Evolutionary conservation across 352 stramenopile genomes (phyloP).

Genomic region (Phytopythium helicoides): DNA sequence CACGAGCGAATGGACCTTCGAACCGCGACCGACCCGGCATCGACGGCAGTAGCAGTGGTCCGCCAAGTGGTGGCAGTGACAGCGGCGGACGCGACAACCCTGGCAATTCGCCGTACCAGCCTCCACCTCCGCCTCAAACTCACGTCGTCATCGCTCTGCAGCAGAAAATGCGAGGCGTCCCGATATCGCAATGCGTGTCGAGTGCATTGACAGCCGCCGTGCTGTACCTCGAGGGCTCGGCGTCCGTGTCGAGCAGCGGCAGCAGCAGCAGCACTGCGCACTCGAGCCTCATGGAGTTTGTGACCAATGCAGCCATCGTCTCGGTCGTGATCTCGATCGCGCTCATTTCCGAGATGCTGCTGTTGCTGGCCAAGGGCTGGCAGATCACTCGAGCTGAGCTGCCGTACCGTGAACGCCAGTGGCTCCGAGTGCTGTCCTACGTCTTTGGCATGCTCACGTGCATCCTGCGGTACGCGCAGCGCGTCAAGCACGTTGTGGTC

Average conservation of each 20-base stretch:
- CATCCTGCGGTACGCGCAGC: constrained; percentile 35
- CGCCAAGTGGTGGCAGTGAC: background rate
- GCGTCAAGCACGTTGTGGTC: constrained; percentile 38
- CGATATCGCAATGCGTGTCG: constrained; percentile 32
- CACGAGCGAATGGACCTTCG: too few species aligned
- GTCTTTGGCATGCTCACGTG: constrained; percentile 44
- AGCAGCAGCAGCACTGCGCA: background rate
- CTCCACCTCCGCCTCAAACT: background rate
- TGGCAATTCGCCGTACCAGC: too few species aligned
- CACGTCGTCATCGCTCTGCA: constrained; percentile 50
- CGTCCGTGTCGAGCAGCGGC: background rate
- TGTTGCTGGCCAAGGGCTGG: constrained; percentile 70
- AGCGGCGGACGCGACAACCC: too few species aligned
- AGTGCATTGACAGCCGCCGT: constrained; percentile 21
- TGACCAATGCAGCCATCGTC: constrained; percentile 35
- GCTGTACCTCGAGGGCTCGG: constrained; percentile 25
- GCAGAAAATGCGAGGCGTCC: constrained; percentile 51
- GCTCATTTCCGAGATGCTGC: constrained; percentile 40
- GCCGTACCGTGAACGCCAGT: constrained; percentile 40
- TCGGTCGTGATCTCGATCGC: constrained; percentile 43
- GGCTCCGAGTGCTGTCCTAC: constrained; percentile 55
- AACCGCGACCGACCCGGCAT: background rate
- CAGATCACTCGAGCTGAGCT: constrained; percentile 60
- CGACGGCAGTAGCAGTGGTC: background rate
- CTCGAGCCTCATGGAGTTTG: constrained; percentile 8